A percentile compares a stretch with the other conserved stretches of the same genome.
Evolutionary conservation across 345 rosid species (phyloP).

Genomic region (Sisymbrium irio): DNA sequence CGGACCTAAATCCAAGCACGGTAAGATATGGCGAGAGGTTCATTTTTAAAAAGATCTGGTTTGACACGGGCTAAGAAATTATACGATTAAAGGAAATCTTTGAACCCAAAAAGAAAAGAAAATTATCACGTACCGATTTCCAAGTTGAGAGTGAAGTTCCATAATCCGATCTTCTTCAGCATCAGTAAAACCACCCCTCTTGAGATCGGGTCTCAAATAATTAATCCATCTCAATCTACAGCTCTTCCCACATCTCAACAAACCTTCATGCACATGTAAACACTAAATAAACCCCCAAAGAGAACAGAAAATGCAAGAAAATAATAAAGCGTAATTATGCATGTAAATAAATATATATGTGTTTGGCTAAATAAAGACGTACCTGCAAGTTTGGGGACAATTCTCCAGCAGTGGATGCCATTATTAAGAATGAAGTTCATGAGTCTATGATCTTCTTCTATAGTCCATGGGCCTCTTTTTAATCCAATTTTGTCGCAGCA

Average conservation of each 20-base stretch:
- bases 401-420: conserved; percentile 96
- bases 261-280: conserved; percentile 44
- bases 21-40: background rate
- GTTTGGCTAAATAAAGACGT: background rate
- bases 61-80: background rate
- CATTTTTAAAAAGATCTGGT: background rate
- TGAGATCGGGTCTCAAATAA: conserved; percentile 87
- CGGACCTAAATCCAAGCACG: background rate
- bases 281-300: background rate
- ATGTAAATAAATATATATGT: background rate
- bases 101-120: background rate
- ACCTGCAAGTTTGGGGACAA: conserved; percentile 96
- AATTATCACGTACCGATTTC: conserved; percentile 25
- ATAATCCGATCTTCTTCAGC: conserved; percentile 78
- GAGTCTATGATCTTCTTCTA: conserved; percentile 95
- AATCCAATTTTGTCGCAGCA: conserved; percentile 93
- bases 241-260: conserved; percentile 88
- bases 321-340: background rate
- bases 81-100: background rate
- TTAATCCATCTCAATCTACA: conserved; percentile 95
- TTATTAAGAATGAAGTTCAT: conserved; percentile 76
- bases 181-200: conserved; percentile 78
- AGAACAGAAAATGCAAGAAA: background rate
- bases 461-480: conserved; percentile 96
- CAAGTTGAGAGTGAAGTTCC: conserved; percentile 77